Base-by-base conservation (phyloP, 805 yeast genomes). In the Pichia eremophila region DNA sequence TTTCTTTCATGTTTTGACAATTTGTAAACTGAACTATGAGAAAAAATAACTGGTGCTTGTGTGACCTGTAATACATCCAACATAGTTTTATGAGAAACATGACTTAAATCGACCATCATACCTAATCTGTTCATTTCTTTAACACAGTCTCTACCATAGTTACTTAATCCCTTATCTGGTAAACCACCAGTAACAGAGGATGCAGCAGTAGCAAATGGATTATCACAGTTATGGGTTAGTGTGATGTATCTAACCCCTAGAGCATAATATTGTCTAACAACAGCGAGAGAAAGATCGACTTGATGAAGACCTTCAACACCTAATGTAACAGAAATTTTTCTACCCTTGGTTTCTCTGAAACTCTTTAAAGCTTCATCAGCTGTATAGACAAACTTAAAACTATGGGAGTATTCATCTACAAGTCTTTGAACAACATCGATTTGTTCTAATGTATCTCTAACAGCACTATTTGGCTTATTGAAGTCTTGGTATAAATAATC, bases 251-350 rank as follows among this genome's bases (percentile, higher is more conserved):
- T 54, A 17, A 75, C 77, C 14, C 81, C 81, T 34, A 76, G 51
- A 8, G 71, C 75, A 52, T 58, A 70, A 55, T 71, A 76, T 54
- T 67, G 72, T 53, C 81, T 64, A 31, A 76, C 60, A n/a, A 73
- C 76, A 14, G 70, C 78, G 14, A 75, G 54, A 2, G 79, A 73
- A 2, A 69, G 54, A 52, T 74, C 81, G 22, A 69, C 67, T 57
- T 74, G 79, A 56, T 76, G 81, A 32, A 75, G 59, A 5, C 81
- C 80, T 57, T 77, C 81, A 22, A 74, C 72, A 15, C 80, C 81
- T 51, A 77, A 48, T 8, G 78, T 69, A 39, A 75, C 62, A 1
- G 78, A 72, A 35, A 75, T 68, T 51, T 70, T 68, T 11, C 52
- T 49, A 3, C 51, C 50, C 10, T 55, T 47, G 1, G 57, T 49